These are phyloP conservation scores for Balamuthia mandrillaris DNA, from an alignment of 208 protist genomes.

Conservation along the genomic window DNA sequence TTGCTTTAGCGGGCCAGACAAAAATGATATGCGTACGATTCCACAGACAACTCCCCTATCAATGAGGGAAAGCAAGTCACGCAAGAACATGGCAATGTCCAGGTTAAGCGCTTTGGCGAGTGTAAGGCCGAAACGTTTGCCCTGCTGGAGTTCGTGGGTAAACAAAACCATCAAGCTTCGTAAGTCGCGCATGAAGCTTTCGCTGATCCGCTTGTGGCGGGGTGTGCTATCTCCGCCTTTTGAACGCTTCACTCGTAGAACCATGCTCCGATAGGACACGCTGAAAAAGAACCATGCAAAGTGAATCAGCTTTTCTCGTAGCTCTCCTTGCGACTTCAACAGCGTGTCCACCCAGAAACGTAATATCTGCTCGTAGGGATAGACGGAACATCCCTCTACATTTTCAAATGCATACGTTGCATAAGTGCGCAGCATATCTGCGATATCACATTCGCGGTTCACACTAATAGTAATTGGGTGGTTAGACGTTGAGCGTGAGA, in stretches of 20 bases:
- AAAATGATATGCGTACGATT: conserved; percentile 12
- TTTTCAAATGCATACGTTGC: too few species aligned
- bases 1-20: too few species aligned
- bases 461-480: too few species aligned
- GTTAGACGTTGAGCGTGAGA: too few species aligned
- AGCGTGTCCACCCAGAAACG: too few species aligned
- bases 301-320: background rate
- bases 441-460: too few species aligned
- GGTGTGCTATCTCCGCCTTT: background rate
- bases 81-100: conserved; percentile 57
- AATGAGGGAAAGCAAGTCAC: conserved; percentile 58
- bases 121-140: background rate
- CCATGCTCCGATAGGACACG: background rate
- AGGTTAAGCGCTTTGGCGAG: conserved; percentile 43
- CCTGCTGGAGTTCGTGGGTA: background rate
- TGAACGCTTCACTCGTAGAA: background rate
- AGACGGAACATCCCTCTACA: too few species aligned
- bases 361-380: too few species aligned
- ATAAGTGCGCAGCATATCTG: too few species aligned
- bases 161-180: background rate
- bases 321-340: too few species aligned
- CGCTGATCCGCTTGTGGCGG: background rate
- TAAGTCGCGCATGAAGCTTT: background rate
- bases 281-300: conserved; percentile 1
- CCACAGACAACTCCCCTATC: conserved; percentile 57